Evolutionary conservation across 192 early-diverging fungal species (phyloP), one percentile per base, ranked within the genome.

Genomic region (Linnemannia schmuckeri): DNA sequence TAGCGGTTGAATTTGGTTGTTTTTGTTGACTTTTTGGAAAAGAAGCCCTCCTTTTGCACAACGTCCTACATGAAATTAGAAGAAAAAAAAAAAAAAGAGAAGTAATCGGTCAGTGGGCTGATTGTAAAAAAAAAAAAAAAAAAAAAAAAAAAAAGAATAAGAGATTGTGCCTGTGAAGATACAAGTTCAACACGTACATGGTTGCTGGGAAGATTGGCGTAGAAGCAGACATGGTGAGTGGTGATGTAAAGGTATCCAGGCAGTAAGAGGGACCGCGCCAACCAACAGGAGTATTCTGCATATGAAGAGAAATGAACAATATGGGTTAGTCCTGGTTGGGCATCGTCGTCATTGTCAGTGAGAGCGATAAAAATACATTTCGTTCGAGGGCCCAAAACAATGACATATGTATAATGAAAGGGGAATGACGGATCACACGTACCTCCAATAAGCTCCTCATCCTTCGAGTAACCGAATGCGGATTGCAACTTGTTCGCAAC

Each of bases 231-330:
- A 46, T 94, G 93, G 10, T 88, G 76, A 40, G 91, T 89, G 0
- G 93, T 94, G 57, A 94, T 71, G 73, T 92, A 94, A 57, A 94
- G 72, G 72, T 91, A 89, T 18, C 94, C 94, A 38, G 92, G 90
- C 18, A 94, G 76, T 47, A 93, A 75, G 0, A 93, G 90, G 4
- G 93, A 90, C 0, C 89, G 84, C 20, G 93, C 85, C 27, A 94
- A 79, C 87, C 92, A 93, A 82, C 94, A 94, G 18, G 93, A 89
- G 88, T 89, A 94, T 52, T 94, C 94, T 93, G 74, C 61, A 35
- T 13, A 38, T 1, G 54, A 24, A 0, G 42, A 49, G 12, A 22
- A 44, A 44, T 33, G 35, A 13, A 22, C 22, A 42, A 33, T 15
- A 10, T 30, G 12, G 57, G 10, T 66, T 66, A 66, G 61, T 66